phyloP scores from a whole-genome alignment of 768 basidiomycete genomes.

The Leccinum broughii region DNA sequence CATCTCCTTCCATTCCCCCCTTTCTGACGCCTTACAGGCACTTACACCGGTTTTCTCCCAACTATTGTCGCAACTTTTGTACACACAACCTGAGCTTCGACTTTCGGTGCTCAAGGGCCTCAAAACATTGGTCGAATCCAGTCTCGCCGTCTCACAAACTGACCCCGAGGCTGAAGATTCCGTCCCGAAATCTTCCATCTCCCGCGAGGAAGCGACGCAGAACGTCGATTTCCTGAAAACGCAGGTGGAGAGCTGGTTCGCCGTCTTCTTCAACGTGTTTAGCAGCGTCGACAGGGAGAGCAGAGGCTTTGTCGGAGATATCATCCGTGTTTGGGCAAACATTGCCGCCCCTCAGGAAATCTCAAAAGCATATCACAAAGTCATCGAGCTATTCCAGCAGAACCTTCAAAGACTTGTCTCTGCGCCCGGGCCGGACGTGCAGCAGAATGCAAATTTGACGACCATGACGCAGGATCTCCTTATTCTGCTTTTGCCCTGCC shows the following conservation, averaged over 20 bases:
- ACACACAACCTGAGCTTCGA: conserved; percentile 83
- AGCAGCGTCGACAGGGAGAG: conserved; percentile 74
- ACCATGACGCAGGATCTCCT: conserved; percentile 82
- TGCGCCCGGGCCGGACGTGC: conserved; percentile 27
- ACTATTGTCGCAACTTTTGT: conserved; percentile 91
- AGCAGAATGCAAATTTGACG: conserved; percentile 44
- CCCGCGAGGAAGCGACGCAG: conserved; percentile 56
- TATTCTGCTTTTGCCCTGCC: conserved; percentile 75
- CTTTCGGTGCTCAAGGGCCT: conserved; percentile 80
- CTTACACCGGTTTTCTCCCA: conserved; percentile 79
- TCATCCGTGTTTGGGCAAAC: conserved; percentile 81
- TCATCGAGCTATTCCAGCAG: conserved; percentile 67
- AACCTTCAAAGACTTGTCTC: conserved; percentile 50
- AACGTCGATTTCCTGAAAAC: conserved; percentile 73
- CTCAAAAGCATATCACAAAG: conserved; percentile 77
- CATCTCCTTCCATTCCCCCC: not conserved
- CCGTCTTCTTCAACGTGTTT: conserved; percentile 97
- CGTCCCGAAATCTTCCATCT: conserved; percentile 36
- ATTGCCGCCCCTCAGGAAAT: conserved; percentile 81
- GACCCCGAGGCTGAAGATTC: conserved; percentile 33
- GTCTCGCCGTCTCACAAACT: conserved; percentile 48
- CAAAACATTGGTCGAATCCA: conserved; percentile 80
- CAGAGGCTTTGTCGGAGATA: conserved; percentile 80
- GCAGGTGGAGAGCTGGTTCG: conserved; percentile 90
- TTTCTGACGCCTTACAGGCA: conserved; percentile 45